Evolutionary conservation across 441 rosid genomes (phyloP).

Genomic region (Erodium moschatum): DNA sequence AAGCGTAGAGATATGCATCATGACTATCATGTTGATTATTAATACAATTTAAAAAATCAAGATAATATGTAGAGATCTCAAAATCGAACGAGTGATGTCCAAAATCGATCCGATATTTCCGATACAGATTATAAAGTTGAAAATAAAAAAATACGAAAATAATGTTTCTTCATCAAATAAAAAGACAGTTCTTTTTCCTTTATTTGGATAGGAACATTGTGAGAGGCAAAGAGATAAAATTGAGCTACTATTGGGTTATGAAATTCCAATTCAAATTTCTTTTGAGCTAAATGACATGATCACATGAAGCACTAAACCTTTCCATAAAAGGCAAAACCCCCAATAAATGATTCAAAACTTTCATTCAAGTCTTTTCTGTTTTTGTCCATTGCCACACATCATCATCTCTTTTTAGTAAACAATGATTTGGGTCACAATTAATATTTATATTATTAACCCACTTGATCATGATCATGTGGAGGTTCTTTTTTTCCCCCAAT

Average conservation of each 20-base stretch:
- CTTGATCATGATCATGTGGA: no score
- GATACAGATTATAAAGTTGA: no score
- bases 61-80: no score
- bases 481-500: not conserved
- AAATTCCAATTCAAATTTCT: not conserved
- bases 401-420: not conserved
- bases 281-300: not conserved
- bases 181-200: not conserved
- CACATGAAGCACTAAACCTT: not conserved
- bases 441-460: not conserved
- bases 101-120: no score
- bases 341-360: slow-evolving; percentile 3
- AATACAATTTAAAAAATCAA: no score
- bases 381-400: not conserved
- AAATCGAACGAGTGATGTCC: no score
- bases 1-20: no score
- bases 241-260: not conserved
- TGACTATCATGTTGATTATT: no score
- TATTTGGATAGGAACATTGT: not conserved
- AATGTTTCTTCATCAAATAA: no score
- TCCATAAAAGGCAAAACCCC: not conserved
- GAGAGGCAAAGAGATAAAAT: not conserved
- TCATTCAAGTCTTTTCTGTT: not conserved
- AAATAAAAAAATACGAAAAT: no score
- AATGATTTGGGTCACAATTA: not conserved